phyloP scores from a whole-genome alignment of 2,329 filamentous ascomycete species.

The Cucurbitaria berberidis region DNA sequence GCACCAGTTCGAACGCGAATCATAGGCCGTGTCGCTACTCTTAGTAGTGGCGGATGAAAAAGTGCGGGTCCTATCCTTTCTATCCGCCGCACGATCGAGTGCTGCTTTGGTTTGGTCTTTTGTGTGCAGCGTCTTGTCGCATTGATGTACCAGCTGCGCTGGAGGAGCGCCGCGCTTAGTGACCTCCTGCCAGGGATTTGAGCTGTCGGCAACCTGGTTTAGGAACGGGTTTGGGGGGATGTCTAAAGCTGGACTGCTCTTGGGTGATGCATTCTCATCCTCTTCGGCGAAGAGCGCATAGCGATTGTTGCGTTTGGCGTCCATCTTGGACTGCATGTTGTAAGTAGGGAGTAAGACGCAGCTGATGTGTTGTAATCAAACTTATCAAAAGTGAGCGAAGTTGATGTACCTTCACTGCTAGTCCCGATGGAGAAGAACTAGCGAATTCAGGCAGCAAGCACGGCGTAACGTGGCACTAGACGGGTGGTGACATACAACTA shows the following conservation, averaged over 20 bases:
- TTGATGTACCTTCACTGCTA: neutral
- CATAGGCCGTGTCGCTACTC: constrained; percentile 17
- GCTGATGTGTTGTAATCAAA: neutral
- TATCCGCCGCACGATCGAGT: neutral
- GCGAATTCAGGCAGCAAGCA: constrained; percentile 12
- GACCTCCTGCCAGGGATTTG: constrained; percentile 36
- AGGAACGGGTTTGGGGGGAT: constrained; percentile 23
- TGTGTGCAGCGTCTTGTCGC: constrained; percentile 13
- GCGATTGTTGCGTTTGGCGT: constrained; percentile 24
- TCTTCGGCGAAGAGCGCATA: constrained; percentile 30
- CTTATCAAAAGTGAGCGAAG: neutral
- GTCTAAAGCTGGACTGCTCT: constrained; percentile 4
- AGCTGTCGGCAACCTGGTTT: constrained; percentile 32
- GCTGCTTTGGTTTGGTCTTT: constrained; percentile 10
- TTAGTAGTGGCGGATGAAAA: constrained; percentile 12
- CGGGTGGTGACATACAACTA: neutral
- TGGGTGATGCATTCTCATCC: constrained; percentile 11
- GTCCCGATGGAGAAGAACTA: neutral
- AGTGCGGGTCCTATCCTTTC: constrained; percentile 7
- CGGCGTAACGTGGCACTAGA: constrained; percentile 8
- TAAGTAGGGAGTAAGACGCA: neutral
- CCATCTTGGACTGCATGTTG: constrained; percentile 17
- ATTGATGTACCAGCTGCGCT: neutral
- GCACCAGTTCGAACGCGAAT: constrained; percentile 40
- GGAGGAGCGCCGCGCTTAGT: constrained; percentile 22